Evolutionary conservation across 2,329 filamentous ascomycete genomes (phyloP).

Genomic region (Parasarocladium wereldwijsianum): DNA sequence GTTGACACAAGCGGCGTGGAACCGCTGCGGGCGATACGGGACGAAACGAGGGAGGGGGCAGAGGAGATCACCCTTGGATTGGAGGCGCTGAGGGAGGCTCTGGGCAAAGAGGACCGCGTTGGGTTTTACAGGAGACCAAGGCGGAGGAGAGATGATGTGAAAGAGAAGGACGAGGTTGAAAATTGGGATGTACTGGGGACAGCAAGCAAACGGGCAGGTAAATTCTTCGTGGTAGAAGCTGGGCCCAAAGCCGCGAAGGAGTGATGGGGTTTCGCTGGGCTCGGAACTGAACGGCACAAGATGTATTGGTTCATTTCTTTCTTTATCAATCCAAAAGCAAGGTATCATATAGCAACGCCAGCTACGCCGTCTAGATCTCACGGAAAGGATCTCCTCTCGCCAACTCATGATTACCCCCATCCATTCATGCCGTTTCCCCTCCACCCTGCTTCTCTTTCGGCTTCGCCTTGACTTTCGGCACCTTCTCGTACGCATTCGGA

Average conservation of each 20-base stretch:
- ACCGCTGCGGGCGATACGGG: constrained; percentile 65
- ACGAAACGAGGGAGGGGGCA: constrained; percentile 56
- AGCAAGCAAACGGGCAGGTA: constrained; percentile 51
- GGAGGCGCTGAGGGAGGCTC: constrained; percentile 36
- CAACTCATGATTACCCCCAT: too few species aligned
- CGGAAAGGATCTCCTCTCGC: too few species aligned
- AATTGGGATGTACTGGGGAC: constrained; percentile 54
- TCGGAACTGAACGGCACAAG: too few species aligned
- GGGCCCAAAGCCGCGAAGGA: constrained; percentile 21
- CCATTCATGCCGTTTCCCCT: constrained; percentile 9
- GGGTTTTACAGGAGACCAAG: constrained; percentile 37
- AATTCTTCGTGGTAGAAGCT: constrained; percentile 65
- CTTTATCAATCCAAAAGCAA: too few species aligned
- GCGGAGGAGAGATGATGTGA: constrained; percentile 15
- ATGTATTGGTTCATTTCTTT: too few species aligned
- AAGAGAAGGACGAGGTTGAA: constrained; percentile 32
- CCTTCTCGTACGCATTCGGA: constrained; percentile 71
- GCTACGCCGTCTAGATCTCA: too few species aligned
- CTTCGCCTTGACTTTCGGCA: constrained; percentile 30
- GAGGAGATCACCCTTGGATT: constrained; percentile 44
- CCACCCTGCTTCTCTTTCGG: constrained; percentile 15
- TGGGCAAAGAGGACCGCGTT: constrained; percentile 44
- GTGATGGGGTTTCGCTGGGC: too few species aligned
- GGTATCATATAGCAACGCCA: too few species aligned
- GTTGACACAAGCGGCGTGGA: constrained; percentile 60